phyloP scores from a whole-genome alignment of 1,284 basidiomycete species.

The Marasmius sp. region DNA sequence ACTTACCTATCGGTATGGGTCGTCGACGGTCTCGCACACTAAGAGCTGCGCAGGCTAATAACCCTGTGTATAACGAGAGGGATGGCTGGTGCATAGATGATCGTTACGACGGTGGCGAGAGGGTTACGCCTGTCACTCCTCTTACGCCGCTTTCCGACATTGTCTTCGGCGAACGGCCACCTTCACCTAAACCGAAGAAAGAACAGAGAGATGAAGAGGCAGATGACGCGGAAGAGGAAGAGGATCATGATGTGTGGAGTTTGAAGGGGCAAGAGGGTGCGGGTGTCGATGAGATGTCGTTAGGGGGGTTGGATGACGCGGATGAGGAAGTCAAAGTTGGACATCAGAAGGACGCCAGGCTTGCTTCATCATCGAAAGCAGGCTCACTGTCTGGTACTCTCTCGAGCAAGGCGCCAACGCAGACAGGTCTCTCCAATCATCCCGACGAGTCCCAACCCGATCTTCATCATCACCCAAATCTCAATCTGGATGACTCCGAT shows the following conservation, averaged over 20 bases:
- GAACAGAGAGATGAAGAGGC: background rate
- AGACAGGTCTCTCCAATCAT: background rate
- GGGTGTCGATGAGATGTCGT: too few relatives aligned
- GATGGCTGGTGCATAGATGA: background rate
- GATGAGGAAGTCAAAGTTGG: too few relatives aligned
- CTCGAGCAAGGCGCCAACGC: too few relatives aligned
- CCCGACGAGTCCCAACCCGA: background rate
- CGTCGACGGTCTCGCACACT: background rate
- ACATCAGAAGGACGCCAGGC: too few relatives aligned
- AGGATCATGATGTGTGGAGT: background rate
- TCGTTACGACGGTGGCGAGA: background rate
- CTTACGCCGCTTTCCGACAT: background rate
- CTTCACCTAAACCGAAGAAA: background rate
- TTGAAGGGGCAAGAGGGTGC: too few relatives aligned
- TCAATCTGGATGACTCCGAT: background rate
- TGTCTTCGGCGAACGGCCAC: background rate
- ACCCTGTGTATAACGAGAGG: background rate
- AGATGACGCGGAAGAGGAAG: background rate
- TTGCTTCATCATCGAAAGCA: too few relatives aligned
- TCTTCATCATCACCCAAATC: background rate
- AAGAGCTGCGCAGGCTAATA: background rate
- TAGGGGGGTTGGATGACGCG: too few relatives aligned
- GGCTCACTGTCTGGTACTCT: background rate
- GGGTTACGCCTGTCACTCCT: background rate
- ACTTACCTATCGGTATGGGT: background rate